These are phyloP conservation scores for Claviceps fusiformis DNA, from an alignment of 2,329 filamentous ascomycete genomes.

Conservation along the genomic window DNA sequence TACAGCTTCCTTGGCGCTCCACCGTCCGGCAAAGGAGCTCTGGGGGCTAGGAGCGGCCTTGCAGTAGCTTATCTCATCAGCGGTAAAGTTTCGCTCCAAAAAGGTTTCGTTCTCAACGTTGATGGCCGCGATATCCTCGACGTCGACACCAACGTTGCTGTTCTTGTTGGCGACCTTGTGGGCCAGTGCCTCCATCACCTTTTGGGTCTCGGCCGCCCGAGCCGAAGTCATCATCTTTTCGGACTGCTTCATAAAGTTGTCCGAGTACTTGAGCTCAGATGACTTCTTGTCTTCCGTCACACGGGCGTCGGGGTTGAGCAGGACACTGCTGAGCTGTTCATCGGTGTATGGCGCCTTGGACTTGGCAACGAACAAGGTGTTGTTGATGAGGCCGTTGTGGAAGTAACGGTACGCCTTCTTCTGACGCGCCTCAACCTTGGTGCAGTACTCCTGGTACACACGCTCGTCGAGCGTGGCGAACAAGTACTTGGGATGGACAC, in stretches of 20 bases:
- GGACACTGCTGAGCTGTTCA: conserved; percentile 71
- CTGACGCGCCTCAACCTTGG: conserved; percentile 82
- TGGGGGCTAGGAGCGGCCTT: conserved; percentile 63
- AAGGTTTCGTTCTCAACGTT: conserved; percentile 94
- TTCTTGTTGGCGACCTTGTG: conserved; percentile 40
- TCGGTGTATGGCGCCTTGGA: conserved; percentile 79
- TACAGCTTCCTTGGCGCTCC: conserved; percentile 96
- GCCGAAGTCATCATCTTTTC: conserved; percentile 38
- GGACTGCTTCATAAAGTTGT: conserved; percentile 52
- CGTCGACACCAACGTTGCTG: conserved; percentile 84
- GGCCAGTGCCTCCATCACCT: conserved; percentile 66
- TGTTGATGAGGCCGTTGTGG: conserved; percentile 97
- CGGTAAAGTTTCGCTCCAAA: conserved; percentile 86
- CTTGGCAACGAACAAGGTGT: conserved; percentile 95
- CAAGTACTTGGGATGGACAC: conserved; percentile 91
- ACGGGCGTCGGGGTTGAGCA: conserved; percentile 87
- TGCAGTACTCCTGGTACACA: conserved; percentile 68
- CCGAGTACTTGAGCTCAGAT: conserved; percentile 59
- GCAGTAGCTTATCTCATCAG: conserved; percentile 76
- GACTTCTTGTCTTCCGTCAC: conserved; percentile 80
- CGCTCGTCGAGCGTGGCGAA: conserved; percentile 85
- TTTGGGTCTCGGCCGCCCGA: conserved; percentile 49
- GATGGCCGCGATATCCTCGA: conserved; percentile 76
- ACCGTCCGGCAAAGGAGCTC: conserved; percentile 86
- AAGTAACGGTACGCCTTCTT: conserved; percentile 99